Base-by-base conservation (phyloP, 140 eudicot species). In the Erigeron philadelphicus region DNA sequence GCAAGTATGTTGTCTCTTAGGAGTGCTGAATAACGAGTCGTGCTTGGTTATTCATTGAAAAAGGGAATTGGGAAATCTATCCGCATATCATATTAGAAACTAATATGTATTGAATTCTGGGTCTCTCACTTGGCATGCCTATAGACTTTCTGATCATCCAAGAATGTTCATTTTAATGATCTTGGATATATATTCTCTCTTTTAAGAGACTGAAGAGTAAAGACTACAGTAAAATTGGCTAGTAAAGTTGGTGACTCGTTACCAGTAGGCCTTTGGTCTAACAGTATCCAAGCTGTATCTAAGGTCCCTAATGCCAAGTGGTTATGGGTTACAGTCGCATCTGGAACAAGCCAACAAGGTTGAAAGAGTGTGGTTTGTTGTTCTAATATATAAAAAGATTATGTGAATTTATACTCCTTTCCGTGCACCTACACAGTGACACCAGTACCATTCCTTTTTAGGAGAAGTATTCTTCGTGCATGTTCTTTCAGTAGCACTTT, bases 21-120 rank as follows among this genome's bases (percentile, higher is more conserved):
- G 11, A 31, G 25, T 67, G 46, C 10, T 49, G 61, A 48, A 49
- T 31, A 47, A 67, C 35, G 47, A 53, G 48, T 15, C 61, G 15
- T 64, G 10, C 52, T 64, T 44, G 69, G 41, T 12, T 43, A 21
- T 44, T 18, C 31, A 3, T 21, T 41, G 25, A 21, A 1, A 16
- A 63, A 64, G 53, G 53, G 50, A 16, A 40, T 64, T 31, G 15
- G 38, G 16, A 8, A 42, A 42, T 40, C 9, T 10, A 41, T 45
- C 43, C 57, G 25, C 52, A 41, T 40, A 41, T 42, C 35, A 4
- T 49, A 63, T 40, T 63, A 63, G 21, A 35, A 35, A 17, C 72
- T 52, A 67, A 47, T 47, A 40, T 63, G 68, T n/a, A 64, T 10
- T 64, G 68, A 41, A 40, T 13, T 64, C 43, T 42, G 53, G 31